phyloP scores from a whole-genome alignment of 192 early-diverging fungal genomes.

The Coemansia sp. region DNA sequence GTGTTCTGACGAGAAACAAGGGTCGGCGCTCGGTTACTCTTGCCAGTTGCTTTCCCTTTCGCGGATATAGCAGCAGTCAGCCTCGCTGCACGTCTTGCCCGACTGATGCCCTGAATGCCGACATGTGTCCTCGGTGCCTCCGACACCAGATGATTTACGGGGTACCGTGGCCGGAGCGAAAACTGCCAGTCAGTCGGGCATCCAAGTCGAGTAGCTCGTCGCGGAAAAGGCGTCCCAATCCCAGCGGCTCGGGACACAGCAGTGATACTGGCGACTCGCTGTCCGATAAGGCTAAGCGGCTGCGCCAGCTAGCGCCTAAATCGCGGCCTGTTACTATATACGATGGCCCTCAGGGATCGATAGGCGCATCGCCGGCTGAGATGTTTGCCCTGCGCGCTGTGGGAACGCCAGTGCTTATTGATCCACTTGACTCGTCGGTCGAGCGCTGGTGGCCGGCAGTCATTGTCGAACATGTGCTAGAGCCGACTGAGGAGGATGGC shows the following conservation, averaged over 20 bases:
- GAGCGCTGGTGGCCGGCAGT: slow-evolving; percentile 51
- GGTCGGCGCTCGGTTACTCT: slow-evolving; percentile 41
- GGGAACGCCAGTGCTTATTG: slow-evolving; percentile 51
- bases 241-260: slow-evolving; percentile 1
- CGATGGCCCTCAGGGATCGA: slow-evolving; percentile 36
- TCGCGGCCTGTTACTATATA: slow-evolving; percentile 27
- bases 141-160: slow-evolving; percentile 41
- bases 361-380: slow-evolving; percentile 1
- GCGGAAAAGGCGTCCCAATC: not conserved
- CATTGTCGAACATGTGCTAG: slow-evolving; percentile 25
- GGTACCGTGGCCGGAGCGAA: slow-evolving; percentile 45
- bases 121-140: slow-evolving; percentile 29
- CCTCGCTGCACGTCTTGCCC: slow-evolving; percentile 17
- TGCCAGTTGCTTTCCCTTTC: slow-evolving; percentile 22
- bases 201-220: slow-evolving; percentile 6
- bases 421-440: slow-evolving; percentile 30
- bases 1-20: slow-evolving; percentile 47
- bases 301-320: not conserved
- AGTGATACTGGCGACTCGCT: not conserved
- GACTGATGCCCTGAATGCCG: not conserved
- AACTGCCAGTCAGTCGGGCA: slow-evolving; percentile 9
- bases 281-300: slow-evolving; percentile 4
- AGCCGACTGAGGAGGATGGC: not conserved
- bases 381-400: slow-evolving; percentile 34
- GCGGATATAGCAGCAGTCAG: not conserved